A percentile compares a stretch with the other conserved stretches of the same genome.
These are phyloP conservation scores for Datura wrightii DNA, from an alignment of 257 asterid genomes.

Conservation along the genomic window DNA sequence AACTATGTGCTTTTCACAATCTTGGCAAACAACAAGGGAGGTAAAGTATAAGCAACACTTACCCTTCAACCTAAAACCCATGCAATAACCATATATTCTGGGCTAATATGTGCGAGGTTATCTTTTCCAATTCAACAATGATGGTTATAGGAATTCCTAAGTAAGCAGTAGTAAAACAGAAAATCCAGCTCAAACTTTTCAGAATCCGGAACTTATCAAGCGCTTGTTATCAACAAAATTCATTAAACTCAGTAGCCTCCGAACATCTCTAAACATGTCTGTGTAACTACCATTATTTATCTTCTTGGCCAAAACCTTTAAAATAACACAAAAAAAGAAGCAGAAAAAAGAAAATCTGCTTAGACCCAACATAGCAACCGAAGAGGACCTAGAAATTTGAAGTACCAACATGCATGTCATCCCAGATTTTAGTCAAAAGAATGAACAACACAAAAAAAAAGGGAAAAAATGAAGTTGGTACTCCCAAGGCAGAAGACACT, in stretches of 20 bases:
- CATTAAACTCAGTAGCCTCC: not conserved
- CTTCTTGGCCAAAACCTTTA: not conserved
- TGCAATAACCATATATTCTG: not conserved
- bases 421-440: not conserved
- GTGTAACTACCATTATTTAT: not conserved
- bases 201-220: not conserved
- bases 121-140: not conserved
- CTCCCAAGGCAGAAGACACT: not conserved
- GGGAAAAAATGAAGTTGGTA: not conserved
- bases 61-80: not conserved
- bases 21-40: not conserved
- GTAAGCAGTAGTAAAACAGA: not conserved
- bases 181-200: not conserved
- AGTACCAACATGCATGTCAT: not conserved
- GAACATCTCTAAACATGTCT: not conserved
- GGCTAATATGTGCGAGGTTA: not conserved
- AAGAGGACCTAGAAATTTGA: slow-evolving; percentile 16
- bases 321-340: not conserved
- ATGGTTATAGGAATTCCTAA: slow-evolving; percentile 1
- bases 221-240: not conserved
- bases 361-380: not conserved
- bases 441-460: not conserved
- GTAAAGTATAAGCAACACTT: not conserved
- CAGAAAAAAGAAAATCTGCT: not conserved
- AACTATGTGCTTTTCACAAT: not conserved